Conservation (phyloP, 169 alveolate species). For the Eimeria tenella region DNA sequence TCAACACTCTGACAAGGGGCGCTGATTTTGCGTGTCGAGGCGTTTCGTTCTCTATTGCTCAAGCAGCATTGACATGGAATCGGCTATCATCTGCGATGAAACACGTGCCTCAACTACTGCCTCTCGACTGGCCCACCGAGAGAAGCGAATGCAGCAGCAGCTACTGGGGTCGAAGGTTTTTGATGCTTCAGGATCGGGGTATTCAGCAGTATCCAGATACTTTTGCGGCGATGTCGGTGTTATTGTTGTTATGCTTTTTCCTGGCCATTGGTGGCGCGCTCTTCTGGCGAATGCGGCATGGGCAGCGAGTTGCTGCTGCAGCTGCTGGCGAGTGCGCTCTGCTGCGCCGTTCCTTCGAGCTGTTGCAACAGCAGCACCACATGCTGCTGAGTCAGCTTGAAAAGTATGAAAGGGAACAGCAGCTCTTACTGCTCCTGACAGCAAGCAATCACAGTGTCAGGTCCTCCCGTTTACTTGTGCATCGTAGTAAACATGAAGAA, state of each 20-base stretch:
- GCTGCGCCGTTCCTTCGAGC: constrained; percentile 56
- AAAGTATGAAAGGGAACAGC: constrained; percentile 52
- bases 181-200: constrained; percentile 56
- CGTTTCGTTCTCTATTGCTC: neutral
- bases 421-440: constrained; percentile 61
- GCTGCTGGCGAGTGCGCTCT: constrained; percentile 70
- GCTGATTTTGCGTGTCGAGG: constrained; percentile 12
- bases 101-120: neutral
- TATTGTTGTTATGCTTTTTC: constrained; percentile 3
- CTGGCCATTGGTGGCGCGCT: neutral
- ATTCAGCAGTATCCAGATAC: neutral
- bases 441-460: constrained; percentile 31
- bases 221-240: neutral
- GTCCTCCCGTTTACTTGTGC: constrained; percentile 25
- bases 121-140: constrained; percentile 36
- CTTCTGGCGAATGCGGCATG: constrained; percentile 56
- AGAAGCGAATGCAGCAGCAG: constrained; percentile 32
- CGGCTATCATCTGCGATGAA: neutral
- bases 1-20: neutral
- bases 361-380: constrained; percentile 56
- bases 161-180: constrained; percentile 9
- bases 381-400: constrained; percentile 41
- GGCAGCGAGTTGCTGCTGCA: constrained; percentile 70
- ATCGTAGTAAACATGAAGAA: neutral
- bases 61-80: constrained; percentile 28